Conservation (phyloP, 2,329 filamentous ascomycete species). For the Cladobotryum mycophilum region DNA sequence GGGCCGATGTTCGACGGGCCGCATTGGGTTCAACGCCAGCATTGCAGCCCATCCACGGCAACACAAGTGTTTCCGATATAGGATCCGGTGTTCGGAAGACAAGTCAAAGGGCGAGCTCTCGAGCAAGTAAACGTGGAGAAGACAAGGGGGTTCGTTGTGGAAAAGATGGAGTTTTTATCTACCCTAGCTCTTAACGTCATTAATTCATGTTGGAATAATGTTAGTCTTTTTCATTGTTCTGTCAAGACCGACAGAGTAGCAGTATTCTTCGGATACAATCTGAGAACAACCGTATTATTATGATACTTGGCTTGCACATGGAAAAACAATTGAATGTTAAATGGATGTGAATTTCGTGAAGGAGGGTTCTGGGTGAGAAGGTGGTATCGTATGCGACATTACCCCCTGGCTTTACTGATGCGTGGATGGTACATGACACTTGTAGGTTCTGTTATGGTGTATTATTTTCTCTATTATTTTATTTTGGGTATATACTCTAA, state of each 20-base stretch:
- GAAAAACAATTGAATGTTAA: too few species aligned
- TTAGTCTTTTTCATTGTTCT: too few species aligned
- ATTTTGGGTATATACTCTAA: constrained; percentile 12
- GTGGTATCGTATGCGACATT: too few species aligned
- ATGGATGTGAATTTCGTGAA: too few species aligned
- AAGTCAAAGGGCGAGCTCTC: background rate
- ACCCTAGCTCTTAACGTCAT: background rate
- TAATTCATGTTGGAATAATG: too few species aligned
- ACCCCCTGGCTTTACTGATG: too few species aligned
- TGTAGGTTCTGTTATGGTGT: constrained; percentile 11
- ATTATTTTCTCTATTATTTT: constrained; percentile 13
- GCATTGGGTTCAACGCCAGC: background rate
- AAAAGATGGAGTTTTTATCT: constrained; percentile 13
- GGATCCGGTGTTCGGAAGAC: background rate
- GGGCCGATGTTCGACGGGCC: background rate
- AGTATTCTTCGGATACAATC: too few species aligned
- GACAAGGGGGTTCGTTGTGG: constrained; percentile 12
- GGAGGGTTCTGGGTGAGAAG: too few species aligned
- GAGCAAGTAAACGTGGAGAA: background rate
- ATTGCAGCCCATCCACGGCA: background rate
- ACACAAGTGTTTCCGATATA: constrained; percentile 1
- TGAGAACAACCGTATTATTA: too few species aligned
- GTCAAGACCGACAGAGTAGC: too few species aligned
- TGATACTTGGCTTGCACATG: too few species aligned
- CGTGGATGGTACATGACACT: background rate